phyloP scores from a whole-genome alignment of 495 filamentous ascomycete species.

The Talaromyces wortmannii region DNA sequence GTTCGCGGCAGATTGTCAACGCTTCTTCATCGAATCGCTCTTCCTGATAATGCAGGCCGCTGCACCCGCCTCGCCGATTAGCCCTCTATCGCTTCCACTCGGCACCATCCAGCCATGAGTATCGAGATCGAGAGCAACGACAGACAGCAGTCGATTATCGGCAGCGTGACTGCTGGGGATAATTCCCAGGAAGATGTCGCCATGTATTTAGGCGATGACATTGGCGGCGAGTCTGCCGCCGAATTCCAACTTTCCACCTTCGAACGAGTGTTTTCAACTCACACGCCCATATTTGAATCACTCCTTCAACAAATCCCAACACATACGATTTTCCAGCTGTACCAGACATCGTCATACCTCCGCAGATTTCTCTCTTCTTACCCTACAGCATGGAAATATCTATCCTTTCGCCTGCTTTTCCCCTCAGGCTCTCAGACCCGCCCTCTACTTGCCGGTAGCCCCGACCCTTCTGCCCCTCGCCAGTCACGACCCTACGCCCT shows the following conservation, averaged over 20 bases:
- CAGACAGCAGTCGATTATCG: neutral
- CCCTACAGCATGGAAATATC: conserved; percentile 54
- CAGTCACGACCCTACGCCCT: conserved; percentile 50
- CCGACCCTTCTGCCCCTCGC: conserved; percentile 30
- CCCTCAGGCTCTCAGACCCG: conserved; percentile 33
- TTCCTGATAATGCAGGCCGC: conserved; percentile 5
- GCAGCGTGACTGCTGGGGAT: conserved; percentile 9
- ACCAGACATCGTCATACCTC: conserved; percentile 49
- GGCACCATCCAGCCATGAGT: neutral
- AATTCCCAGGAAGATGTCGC: neutral
- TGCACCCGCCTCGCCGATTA: neutral
- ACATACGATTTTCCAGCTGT: conserved; percentile 47
- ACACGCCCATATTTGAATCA: conserved; percentile 51
- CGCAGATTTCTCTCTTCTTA: conserved; percentile 48
- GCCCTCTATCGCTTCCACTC: neutral
- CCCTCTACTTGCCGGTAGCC: conserved; percentile 24
- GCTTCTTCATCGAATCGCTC: neutral
- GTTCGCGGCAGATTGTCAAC: conserved; percentile 3
- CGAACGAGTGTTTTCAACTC: conserved; percentile 45
- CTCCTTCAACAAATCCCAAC: conserved; percentile 52
- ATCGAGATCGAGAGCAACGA: neutral
- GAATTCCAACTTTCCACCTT: conserved; percentile 38
- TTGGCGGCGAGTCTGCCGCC: conserved; percentile 15
- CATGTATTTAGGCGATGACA: conserved; percentile 4
- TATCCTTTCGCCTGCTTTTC: conserved; percentile 50